Evolutionary conservation across 2,329 filamentous ascomycete genomes (phyloP).

Genomic region (Hortaea werneckii): DNA sequence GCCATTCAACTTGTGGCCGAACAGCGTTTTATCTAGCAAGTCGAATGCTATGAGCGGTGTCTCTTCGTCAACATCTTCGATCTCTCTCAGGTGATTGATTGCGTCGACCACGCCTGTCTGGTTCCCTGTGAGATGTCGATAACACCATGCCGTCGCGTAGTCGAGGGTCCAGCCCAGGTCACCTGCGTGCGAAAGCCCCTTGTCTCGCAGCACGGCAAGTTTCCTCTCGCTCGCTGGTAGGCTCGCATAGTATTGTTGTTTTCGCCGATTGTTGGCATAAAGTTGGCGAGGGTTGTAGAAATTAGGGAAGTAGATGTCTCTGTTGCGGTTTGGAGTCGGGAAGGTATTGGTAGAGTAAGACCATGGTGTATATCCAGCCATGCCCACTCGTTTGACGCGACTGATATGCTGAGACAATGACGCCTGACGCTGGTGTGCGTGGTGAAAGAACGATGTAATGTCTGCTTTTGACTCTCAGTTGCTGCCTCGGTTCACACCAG

Average conservation of each 20-base stretch:
- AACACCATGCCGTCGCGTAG: conserved; percentile 32
- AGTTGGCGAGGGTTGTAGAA: conserved; percentile 1
- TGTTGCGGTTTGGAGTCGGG: conserved; percentile 6
- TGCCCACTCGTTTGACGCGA: too few relatives aligned
- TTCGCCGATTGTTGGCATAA: not conserved
- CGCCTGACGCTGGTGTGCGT: too few relatives aligned
- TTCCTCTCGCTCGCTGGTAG: conserved; percentile 1
- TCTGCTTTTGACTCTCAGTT: too few relatives aligned
- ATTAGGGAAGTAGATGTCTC: conserved; percentile 10
- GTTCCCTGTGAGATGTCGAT: conserved; percentile 23
- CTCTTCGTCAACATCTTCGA: conserved; percentile 13
- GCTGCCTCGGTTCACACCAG: too few relatives aligned
- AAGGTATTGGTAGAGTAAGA: conserved; percentile 1
- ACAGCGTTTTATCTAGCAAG: conserved; percentile 27
- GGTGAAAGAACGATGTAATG: too few relatives aligned
- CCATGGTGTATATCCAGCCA: too few relatives aligned
- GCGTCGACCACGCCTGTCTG: conserved; percentile 15
- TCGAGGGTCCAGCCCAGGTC: conserved; percentile 32
- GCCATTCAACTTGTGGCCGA: conserved; percentile 28
- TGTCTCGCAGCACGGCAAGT: conserved; percentile 11
- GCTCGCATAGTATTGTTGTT: not conserved
- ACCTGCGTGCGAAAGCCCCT: conserved; percentile 13
- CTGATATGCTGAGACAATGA: too few relatives aligned
- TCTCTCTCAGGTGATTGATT: conserved; percentile 17
- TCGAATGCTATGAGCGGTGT: conserved; percentile 29